A percentile compares a stretch with the other conserved stretches of the same genome.
These are phyloP conservation scores for Arthromyces matolae DNA, from an alignment of 768 basidiomycete species.

Conservation along the genomic window DNA sequence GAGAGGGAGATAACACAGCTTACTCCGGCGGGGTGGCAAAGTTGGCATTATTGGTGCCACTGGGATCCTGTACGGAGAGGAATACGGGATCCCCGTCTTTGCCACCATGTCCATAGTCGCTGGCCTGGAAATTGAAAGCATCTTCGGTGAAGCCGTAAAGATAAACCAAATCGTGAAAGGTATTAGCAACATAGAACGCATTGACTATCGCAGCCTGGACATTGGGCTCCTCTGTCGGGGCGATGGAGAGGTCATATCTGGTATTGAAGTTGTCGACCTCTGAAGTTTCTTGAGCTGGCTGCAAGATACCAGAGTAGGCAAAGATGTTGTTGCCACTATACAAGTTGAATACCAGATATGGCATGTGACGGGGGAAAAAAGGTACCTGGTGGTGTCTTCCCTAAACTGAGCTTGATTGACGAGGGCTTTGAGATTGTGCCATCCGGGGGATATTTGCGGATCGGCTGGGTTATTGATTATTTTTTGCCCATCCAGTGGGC, in stretches of 20 bases:
- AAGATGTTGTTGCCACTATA: conserved; percentile 35
- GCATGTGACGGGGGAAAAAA: background rate
- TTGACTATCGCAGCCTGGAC: conserved; percentile 49
- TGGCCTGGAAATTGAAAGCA: conserved; percentile 55
- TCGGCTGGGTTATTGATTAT: conserved; percentile 48
- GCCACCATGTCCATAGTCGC: conserved; percentile 50
- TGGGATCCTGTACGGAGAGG: conserved; percentile 44
- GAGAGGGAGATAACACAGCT: conserved; percentile 10
- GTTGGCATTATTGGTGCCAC: conserved; percentile 38
- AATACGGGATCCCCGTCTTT: conserved; percentile 45
- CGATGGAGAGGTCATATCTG: conserved; percentile 23
- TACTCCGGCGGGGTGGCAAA: conserved; percentile 40
- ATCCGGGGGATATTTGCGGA: conserved; percentile 46
- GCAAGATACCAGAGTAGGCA: conserved; percentile 27
- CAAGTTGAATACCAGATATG: background rate
- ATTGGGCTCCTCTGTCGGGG: conserved; percentile 33
- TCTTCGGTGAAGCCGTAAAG: conserved; percentile 55
- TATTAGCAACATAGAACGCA: conserved; percentile 57
- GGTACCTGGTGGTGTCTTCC: background rate
- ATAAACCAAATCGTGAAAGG: conserved; percentile 44
- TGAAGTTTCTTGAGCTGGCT: conserved; percentile 31
- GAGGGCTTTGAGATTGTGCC: conserved; percentile 26
- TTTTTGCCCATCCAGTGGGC: conserved; percentile 44
- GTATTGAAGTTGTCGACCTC: conserved; percentile 34
- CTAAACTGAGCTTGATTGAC: background rate